Conservation (phyloP, 331 rosid genomes). For the Quercus lobata region DNA sequence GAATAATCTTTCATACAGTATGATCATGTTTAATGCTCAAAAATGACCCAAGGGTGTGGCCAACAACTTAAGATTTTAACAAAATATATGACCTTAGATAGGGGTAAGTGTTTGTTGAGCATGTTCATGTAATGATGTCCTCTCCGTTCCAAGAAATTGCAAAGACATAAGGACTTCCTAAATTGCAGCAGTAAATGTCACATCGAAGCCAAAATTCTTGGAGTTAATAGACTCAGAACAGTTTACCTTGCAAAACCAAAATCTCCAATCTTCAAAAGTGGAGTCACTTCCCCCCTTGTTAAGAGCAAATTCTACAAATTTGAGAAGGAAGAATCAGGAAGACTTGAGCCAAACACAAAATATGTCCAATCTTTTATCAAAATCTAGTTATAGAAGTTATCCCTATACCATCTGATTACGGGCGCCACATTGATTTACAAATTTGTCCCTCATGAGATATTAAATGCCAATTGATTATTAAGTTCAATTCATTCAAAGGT, state of each 20-base stretch:
- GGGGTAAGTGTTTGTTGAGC: background rate
- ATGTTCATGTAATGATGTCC: background rate
- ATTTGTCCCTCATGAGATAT: background rate
- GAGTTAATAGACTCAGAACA: constrained; percentile 13
- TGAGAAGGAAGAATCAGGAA: constrained; percentile 7
- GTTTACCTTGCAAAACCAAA: constrained; percentile 95
- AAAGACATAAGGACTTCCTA: constrained; percentile 5
- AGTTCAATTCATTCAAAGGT: background rate
- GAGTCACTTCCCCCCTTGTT: constrained; percentile 44
- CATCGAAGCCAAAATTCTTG: background rate
- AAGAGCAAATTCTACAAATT: constrained; percentile 85
- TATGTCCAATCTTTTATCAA: background rate
- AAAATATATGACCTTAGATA: background rate
- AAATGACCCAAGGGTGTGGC: background rate
- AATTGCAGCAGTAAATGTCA: constrained; percentile 5
- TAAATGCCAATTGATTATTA: background rate
- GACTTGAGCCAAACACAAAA: constrained; percentile 10
- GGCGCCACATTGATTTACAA: background rate
- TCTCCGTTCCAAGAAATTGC: background rate
- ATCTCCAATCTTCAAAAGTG: constrained; percentile 88
- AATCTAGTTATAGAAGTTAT: background rate
- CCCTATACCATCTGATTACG: background rate
- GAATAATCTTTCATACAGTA: background rate
- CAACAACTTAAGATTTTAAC: background rate
- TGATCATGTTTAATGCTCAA: background rate